Conservation (phyloP, 495 filamentous ascomycete species). For the Apiosordaria backusii region DNA sequence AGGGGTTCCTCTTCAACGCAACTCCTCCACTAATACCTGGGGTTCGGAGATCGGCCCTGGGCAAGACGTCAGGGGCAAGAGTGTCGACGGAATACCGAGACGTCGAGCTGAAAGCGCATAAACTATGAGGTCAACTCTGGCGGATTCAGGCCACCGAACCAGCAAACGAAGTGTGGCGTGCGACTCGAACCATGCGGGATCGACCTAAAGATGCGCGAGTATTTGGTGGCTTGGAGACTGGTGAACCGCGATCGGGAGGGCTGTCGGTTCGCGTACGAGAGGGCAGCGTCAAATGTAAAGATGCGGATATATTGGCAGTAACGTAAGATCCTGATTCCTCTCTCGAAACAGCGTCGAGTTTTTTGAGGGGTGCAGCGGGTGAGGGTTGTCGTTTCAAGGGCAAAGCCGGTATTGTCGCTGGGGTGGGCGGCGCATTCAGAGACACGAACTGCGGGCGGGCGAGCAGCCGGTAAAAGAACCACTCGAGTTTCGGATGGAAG, state of each 20-base stretch:
- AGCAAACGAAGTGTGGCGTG: constrained; percentile 22
- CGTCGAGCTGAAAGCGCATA: constrained; percentile 28
- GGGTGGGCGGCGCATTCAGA: constrained; percentile 20
- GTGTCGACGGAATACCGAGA: constrained; percentile 9
- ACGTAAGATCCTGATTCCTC: constrained; percentile 17
- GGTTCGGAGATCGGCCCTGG: not conserved
- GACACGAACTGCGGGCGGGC: constrained; percentile 6
- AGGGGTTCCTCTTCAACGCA: constrained; percentile 2
- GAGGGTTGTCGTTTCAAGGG: constrained; percentile 22
- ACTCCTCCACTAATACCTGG: not conserved
- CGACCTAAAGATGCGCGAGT: constrained; percentile 15
- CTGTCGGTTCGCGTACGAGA: not conserved
- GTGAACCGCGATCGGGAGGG: constrained; percentile 9
- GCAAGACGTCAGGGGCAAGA: constrained; percentile 25
- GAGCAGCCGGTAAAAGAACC: not conserved
- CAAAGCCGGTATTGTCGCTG: constrained; percentile 27
- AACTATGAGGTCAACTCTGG: constrained; percentile 36
- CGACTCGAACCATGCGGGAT: constrained; percentile 26
- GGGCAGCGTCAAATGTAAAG: not conserved
- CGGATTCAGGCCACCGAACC: constrained; percentile 6
- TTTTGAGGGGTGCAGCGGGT: constrained; percentile 15
- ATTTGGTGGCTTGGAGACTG: not conserved
- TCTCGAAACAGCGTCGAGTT: constrained; percentile 22
- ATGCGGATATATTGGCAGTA: constrained; percentile 21
- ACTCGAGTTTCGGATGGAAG: not conserved